Percentiles rank a stretch among this genome's conserved stretches.
phyloP scores from a whole-genome alignment of 2,329 filamentous ascomycete species.

The Verticillium klebahnii region DNA sequence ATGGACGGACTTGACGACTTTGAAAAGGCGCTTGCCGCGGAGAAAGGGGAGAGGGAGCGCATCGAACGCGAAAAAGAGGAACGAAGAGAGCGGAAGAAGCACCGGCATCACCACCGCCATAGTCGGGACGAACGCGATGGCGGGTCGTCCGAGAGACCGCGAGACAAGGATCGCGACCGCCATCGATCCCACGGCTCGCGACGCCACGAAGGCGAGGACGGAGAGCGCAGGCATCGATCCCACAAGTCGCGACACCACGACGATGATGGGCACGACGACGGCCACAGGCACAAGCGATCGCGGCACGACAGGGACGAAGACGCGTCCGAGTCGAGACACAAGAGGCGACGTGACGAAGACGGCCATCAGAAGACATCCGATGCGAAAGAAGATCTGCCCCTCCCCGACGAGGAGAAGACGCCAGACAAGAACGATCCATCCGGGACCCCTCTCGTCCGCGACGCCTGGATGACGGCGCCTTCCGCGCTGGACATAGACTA shows the following conservation, averaged over 20 bases:
- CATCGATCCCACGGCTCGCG: slow-evolving; percentile 8
- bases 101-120: slow-evolving; percentile 40
- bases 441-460: slow-evolving; percentile 53
- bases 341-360: slow-evolving; percentile 15
- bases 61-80: slow-evolving; percentile 40
- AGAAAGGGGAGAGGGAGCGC: slow-evolving; percentile 49
- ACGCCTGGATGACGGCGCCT: slow-evolving; percentile 87
- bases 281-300: slow-evolving; percentile 61
- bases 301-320: slow-evolving; percentile 50
- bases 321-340: slow-evolving; percentile 35
- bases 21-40: slow-evolving; percentile 68
- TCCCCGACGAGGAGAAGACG: slow-evolving; percentile 44
- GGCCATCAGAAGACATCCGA: slow-evolving; percentile 22
- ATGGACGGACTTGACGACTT: slow-evolving; percentile 66
- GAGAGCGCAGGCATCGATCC: slow-evolving; percentile 26
- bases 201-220: slow-evolving; percentile 9
- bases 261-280: slow-evolving; percentile 44
- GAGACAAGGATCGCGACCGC: slow-evolving; percentile 13
- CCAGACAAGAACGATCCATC: slow-evolving; percentile 14
- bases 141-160: slow-evolving; percentile 18
- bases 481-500: slow-evolving; percentile 78
- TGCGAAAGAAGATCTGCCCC: slow-evolving; percentile 44
- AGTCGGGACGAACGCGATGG: slow-evolving; percentile 29
- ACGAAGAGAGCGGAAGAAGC: slow-evolving; percentile 37
- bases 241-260: slow-evolving; percentile 30